Evolutionary conservation across 805 yeast species (phyloP).

Genomic region (Metschnikowia drakensbergensis): DNA sequence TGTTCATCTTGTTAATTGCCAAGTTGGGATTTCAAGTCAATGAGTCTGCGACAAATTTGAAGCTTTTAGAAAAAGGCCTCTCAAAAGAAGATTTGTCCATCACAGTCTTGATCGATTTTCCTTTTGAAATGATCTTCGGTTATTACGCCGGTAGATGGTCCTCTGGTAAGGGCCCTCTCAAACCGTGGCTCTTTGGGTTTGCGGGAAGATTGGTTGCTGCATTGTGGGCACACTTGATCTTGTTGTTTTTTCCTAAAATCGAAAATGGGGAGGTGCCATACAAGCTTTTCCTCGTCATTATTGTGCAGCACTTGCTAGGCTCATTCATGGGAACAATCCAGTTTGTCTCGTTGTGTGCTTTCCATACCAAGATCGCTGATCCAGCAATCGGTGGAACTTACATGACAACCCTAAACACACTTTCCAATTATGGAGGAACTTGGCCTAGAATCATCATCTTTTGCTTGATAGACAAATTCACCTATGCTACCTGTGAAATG

Average conservation of each 20-base stretch:
- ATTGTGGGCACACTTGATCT: slow-evolving; percentile 65
- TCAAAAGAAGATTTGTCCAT: slow-evolving; percentile 91
- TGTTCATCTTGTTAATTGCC: slow-evolving; percentile 69
- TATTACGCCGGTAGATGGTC: slow-evolving; percentile 96
- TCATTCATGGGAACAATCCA: slow-evolving; percentile 94
- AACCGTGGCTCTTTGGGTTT: slow-evolving; percentile 89
- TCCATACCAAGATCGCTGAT: slow-evolving; percentile 93
- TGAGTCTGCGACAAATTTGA: slow-evolving; percentile 92
- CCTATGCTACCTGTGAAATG: slow-evolving; percentile 57
- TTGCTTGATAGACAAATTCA: slow-evolving; percentile 73
- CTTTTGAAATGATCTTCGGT: slow-evolving; percentile 92
- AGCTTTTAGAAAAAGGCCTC: slow-evolving; percentile 84
- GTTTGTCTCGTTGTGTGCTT: slow-evolving; percentile 90
- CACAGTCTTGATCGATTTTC: slow-evolving; percentile 90
- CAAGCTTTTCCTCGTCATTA: slow-evolving; percentile 63
- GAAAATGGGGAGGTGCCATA: slow-evolving; percentile 42
- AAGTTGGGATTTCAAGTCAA: slow-evolving; percentile 94
- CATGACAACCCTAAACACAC: slow-evolving; percentile 92
- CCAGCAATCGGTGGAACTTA: slow-evolving; percentile 96
- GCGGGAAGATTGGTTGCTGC: slow-evolving; percentile 80
- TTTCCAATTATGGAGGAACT: slow-evolving; percentile 92
- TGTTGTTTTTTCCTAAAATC: slow-evolving; percentile 61
- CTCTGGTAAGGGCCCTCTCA: slow-evolving; percentile 66
- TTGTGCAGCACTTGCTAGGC: slow-evolving; percentile 77
- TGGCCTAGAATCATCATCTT: slow-evolving; percentile 91